Evolutionary conservation across 2,329 filamentous ascomycete genomes (phyloP).

Genomic region (Colletotrichum abscissum): DNA sequence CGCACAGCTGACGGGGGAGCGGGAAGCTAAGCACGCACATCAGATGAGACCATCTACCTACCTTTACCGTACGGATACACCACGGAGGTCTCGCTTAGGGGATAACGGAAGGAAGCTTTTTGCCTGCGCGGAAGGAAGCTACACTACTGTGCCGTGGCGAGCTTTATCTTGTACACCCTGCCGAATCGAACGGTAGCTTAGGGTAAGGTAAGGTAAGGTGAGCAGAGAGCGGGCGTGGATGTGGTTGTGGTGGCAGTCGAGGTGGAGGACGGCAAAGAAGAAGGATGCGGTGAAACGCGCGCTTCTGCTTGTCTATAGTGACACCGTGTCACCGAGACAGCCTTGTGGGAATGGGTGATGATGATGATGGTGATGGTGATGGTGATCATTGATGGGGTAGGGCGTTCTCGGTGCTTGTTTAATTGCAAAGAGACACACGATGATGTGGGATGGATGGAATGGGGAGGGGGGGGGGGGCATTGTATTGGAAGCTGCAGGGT

Average conservation of each 20-base stretch:
- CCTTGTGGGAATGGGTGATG: constrained; percentile 12
- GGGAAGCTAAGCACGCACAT: neutral
- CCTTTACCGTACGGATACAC: neutral
- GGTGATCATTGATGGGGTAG: constrained; percentile 1
- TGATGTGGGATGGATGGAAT: neutral
- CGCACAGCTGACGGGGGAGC: constrained; percentile 7
- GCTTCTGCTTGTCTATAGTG: neutral
- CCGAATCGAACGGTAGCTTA: neutral
- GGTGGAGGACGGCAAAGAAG: neutral
- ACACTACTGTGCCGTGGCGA: neutral
- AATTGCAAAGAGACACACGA: neutral
- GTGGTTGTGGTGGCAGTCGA: neutral
- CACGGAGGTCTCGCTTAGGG: neutral
- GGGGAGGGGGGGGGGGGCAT: neutral
- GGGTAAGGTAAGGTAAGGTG: constrained; percentile 4
- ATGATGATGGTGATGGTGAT: neutral
- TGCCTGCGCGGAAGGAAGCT: neutral
- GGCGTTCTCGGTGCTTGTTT: neutral
- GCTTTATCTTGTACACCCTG: neutral
- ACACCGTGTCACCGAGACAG: constrained; percentile 10
- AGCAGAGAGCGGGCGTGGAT: neutral
- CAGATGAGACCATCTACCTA: neutral
- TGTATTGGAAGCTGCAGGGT: neutral
- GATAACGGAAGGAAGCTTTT: neutral
- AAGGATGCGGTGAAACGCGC: neutral